phyloP scores from a whole-genome alignment of 441 rosid species.

The Lepidium campestre region DNA sequence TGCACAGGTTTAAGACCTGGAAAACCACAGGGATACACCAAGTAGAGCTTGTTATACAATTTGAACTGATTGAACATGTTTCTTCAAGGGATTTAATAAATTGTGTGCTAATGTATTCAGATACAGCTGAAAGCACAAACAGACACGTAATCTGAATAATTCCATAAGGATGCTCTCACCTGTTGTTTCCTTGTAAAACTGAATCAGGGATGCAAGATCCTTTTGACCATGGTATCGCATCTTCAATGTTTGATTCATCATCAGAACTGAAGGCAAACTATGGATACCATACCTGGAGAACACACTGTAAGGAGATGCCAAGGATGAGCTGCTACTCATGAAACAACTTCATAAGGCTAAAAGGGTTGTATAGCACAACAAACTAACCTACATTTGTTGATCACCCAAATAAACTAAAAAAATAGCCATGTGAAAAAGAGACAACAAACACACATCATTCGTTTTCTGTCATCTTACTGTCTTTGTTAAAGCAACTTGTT shows the following conservation, averaged over 20 bases:
- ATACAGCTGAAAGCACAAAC: neutral
- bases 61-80: neutral
- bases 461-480: neutral
- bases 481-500: neutral
- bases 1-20: conserved; percentile 58
- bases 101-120: neutral
- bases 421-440: neutral
- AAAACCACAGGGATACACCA: conserved; percentile 3
- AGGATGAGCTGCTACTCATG: neutral
- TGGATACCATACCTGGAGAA: conserved; percentile 58
- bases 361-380: neutral
- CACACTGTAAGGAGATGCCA: conserved; percentile 34
- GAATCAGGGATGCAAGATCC: conserved; percentile 38
- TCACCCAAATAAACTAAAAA: neutral
- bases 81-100: neutral
- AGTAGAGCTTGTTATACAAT: neutral
- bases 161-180: conserved; percentile 25
- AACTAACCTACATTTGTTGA: neutral
- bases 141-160: neutral
- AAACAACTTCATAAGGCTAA: neutral
- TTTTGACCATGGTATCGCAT: conserved; percentile 43
- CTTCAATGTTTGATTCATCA: conserved; percentile 44
- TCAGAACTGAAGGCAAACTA: conserved; percentile 50
- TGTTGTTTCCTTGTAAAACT: conserved; percentile 48
- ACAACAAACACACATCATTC: neutral